Conservation (phyloP, 345 rosid genomes). For the Psidium guajava region DNA sequence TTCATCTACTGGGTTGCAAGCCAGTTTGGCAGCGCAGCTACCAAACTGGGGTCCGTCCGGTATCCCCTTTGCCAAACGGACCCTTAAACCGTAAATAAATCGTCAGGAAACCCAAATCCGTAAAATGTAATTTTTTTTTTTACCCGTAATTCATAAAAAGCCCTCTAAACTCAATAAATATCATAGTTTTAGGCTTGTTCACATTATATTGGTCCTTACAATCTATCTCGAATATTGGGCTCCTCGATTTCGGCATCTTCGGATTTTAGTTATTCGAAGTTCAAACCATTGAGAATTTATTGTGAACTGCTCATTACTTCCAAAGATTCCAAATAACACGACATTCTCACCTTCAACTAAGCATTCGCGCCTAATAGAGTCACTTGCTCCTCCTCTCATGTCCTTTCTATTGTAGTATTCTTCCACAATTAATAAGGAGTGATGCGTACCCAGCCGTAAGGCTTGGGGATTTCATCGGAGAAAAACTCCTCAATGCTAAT, state of each 20-base stretch:
- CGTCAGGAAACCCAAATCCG: too few species aligned
- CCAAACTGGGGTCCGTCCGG: too few species aligned
- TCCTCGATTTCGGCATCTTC: not conserved
- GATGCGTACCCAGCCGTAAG: not conserved
- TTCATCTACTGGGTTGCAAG: too few species aligned
- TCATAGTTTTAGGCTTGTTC: too few species aligned
- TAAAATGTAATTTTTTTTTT: too few species aligned
- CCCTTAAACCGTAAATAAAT: too few species aligned
- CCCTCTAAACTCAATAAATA: too few species aligned
- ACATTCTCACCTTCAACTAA: not conserved
- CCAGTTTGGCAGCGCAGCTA: too few species aligned
- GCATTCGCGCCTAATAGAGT: not conserved
- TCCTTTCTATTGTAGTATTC: not conserved
- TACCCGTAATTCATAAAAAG: too few species aligned
- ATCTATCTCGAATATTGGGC: not conserved
- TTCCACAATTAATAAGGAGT: not conserved
- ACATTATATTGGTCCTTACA: too few species aligned
- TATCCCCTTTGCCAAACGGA: too few species aligned
- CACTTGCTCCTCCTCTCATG: not conserved
- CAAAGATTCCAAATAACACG: not conserved
- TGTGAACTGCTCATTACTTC: not conserved
- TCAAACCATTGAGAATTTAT: not conserved
- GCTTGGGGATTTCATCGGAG: not conserved
- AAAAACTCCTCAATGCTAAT: not conserved
- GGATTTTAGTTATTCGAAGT: not conserved